Evolutionary conservation across 345 rosid species (phyloP), one percentile per base, ranked within the genome.

Genomic region (Lumnitzera racemosa): DNA sequence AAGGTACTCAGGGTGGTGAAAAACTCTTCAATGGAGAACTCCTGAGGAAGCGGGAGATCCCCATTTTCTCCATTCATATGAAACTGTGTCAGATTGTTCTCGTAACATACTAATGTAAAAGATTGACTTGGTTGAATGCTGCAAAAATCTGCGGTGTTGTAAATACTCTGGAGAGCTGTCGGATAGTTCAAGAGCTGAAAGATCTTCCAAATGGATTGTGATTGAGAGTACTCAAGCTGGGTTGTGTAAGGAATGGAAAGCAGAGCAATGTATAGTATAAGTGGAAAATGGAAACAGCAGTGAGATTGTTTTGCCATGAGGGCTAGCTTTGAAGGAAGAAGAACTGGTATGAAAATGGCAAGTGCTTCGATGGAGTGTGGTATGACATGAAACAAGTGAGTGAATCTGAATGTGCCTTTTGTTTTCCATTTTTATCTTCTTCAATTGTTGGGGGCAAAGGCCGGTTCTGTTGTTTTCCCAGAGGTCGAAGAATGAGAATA

Each of bases 51-150:
- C 5, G 74, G 71, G 61, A 70, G 57, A 53, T 16, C 51, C 31
- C 64, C 70, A 46, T n/a, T 29, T 58, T 57, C 63, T 55, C 86
- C 91, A 48, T 25, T 47, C 50, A 85, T 70, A 64, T 80, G 88
- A 63, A 85, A 77, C 76, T 85, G 88, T 2, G 91, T 80, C 25
- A 85, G 48, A 51, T 76, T 64, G n/a, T 77, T 75, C 56, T 77
- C 75, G 59, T 80, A 85, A 72, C 91, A 85, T 3, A 57, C 71
- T 2, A 85, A 29, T 15, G 83, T 75, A 15, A 80, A 68, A 48
- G 74, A 70, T 61, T 83, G 59, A 24, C 78, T 56, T 57, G 85
- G 76, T 16, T 76, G 81, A 27, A 60, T 56, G 62, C 31, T 70
- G 84, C 88, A 85, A 5, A 74, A 55, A 51, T 82, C 82, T 24